Evolutionary conservation across 2,329 filamentous ascomycete species (phyloP).

Genomic region (Elsinoe australis): DNA sequence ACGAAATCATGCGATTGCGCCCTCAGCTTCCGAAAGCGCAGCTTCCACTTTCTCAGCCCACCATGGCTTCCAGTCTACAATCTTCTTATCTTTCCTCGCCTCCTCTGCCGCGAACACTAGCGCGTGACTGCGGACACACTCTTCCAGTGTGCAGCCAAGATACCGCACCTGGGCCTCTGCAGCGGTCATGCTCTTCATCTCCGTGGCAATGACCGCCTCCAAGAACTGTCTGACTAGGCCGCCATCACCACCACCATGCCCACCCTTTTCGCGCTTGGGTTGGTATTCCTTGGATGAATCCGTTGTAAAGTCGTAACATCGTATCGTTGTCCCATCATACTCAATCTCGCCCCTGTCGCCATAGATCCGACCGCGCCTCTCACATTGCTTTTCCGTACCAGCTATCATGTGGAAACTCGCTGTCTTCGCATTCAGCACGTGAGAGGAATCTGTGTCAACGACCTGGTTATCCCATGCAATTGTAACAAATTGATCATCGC

Average conservation of each 20-base stretch:
- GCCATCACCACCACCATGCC: conserved; percentile 71
- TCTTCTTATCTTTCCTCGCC: conserved; percentile 59
- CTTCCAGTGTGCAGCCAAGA: conserved; percentile 77
- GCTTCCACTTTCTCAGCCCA: conserved; percentile 54
- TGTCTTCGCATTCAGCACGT: conserved; percentile 64
- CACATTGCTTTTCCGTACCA: conserved; percentile 77
- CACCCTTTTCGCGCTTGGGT: conserved; percentile 45
- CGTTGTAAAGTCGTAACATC: conserved; percentile 62
- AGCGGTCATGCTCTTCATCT: conserved; percentile 59
- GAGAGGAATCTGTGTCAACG: conserved; percentile 17
- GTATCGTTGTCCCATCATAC: conserved; percentile 73
- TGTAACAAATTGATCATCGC: conserved; percentile 85
- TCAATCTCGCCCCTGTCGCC: conserved; percentile 78
- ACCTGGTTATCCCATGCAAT: conserved; percentile 68
- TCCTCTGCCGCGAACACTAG: conserved; percentile 93
- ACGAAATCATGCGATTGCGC: neutral
- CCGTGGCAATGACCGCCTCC: conserved; percentile 69
- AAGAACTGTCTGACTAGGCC: conserved; percentile 79
- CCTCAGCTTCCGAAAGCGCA: neutral
- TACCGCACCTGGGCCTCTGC: conserved; percentile 64
- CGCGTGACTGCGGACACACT: conserved; percentile 81
- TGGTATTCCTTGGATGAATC: conserved; percentile 48
- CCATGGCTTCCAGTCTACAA: conserved; percentile 70
- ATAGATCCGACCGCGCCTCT: conserved; percentile 78
- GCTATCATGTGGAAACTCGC: conserved; percentile 93